Conservation (phyloP, 2,329 filamentous ascomycete species). For the Hortaea werneckii region DNA sequence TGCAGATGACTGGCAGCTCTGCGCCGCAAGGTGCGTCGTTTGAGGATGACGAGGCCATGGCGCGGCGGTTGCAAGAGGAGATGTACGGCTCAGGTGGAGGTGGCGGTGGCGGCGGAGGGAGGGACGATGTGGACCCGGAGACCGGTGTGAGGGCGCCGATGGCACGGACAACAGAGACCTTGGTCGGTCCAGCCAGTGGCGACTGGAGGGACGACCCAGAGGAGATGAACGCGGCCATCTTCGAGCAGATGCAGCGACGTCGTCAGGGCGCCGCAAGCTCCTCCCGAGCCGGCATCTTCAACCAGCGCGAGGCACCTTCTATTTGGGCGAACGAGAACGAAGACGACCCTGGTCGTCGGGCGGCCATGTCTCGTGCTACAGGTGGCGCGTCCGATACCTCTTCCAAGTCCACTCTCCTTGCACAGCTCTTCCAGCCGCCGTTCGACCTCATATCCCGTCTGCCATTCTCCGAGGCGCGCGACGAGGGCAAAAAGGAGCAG, state of each 20-base stretch:
- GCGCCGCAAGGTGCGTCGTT: constrained; percentile 11
- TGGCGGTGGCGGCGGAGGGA: constrained; percentile 31
- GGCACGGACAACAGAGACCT: constrained; percentile 78
- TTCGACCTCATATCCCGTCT: constrained; percentile 74
- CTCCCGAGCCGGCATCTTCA: constrained; percentile 50
- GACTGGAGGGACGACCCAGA: constrained; percentile 45
- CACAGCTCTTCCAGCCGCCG: constrained; percentile 85
- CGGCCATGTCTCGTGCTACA: constrained; percentile 48
- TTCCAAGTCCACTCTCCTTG: constrained; percentile 65
- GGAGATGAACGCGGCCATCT: constrained; percentile 50
- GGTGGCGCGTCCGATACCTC: constrained; percentile 56
- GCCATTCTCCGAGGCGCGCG: constrained; percentile 74
- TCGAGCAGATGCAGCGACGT: constrained; percentile 49
- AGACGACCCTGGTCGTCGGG: constrained; percentile 38
- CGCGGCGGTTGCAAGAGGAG: constrained; percentile 82
- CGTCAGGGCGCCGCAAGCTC: constrained; percentile 6
- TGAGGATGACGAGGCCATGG: constrained; percentile 92
- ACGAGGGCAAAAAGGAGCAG: constrained; percentile 74
- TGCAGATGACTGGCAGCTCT: constrained; percentile 16
- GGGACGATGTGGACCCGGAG: constrained; percentile 37
- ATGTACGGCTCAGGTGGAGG: constrained; percentile 52
- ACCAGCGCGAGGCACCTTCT: constrained; percentile 47
- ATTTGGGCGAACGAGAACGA: constrained; percentile 49
- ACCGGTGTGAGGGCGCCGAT: constrained; percentile 74
- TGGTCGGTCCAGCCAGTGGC: constrained; percentile 60